Evolutionary conservation across 2,329 filamentous ascomycete species (phyloP), one percentile per base, ranked within the genome.

Genomic region (Annulohypoxylon truncatum): DNA sequence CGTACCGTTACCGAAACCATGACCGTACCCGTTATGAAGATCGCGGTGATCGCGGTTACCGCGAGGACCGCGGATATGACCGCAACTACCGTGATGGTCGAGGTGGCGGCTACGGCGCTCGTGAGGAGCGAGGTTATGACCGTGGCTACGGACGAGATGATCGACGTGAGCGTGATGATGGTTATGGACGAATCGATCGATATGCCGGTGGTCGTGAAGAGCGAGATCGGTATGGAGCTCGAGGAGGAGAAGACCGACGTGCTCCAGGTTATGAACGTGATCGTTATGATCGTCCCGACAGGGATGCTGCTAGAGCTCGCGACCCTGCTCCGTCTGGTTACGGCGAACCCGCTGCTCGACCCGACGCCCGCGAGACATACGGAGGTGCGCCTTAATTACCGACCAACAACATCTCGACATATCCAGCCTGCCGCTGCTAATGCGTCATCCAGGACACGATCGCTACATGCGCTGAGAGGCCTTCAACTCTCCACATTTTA

Each of bases 1-100:
- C 84, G 51, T 88, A 88, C 79, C 85, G 85, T 70, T 86, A 86
- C 77, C 83, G 84, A 64, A 79, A 83, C 31, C 76, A 80, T 48
- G 77, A 79, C 48, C 79, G 80, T 29, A 77, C 80, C 60, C 72
- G 73, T 33, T 72, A 76, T 40, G 76, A 77, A 0, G 75, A 77
- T 66, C 84, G 72, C 62, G 77, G 77, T 71, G 80, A 82, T 48
- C 82, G 82, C 60, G 77, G 80, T 62, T 79, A 80, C 61, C 79
- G 81, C 61, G 80, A 82, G 66, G 82, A 84, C 61, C 80, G 79
- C 61, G 79, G 79, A 15, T 78, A 78, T 59, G 76, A 78, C 62
- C 79, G 81, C 64, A 73, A 73, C 72, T 79, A 78, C 66, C 75
- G 77, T 52, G 76, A 77, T 42, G 76, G 79, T 66, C 78, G 79